phyloP scores from a whole-genome alignment of 192 early-diverging fungal species.

The Podila minutissima region DNA sequence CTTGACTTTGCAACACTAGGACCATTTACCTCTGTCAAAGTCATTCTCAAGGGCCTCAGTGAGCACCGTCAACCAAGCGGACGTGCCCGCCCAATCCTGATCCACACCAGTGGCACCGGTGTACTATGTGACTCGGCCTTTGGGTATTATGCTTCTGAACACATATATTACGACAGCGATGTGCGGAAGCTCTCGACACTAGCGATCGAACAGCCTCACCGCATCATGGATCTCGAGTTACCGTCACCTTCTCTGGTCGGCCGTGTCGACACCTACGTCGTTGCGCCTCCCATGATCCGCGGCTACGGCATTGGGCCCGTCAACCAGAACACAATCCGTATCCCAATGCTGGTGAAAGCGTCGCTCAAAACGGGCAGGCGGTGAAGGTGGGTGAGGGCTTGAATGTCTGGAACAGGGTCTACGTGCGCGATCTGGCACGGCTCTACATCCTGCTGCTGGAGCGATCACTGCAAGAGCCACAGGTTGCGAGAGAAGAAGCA shows the following conservation, averaged over 20 bases:
- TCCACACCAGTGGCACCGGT: not conserved
- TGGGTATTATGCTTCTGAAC: not conserved
- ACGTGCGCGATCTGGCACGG: constrained; percentile 33
- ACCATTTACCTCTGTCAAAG: constrained; percentile 6
- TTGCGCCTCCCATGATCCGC: not conserved
- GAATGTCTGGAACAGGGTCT: constrained; percentile 39
- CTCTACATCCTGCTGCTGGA: constrained; percentile 29
- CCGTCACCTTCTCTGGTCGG: not conserved
- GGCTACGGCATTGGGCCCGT: not conserved
- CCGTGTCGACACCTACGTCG: not conserved
- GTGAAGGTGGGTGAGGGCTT: constrained; percentile 22
- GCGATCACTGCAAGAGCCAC: constrained; percentile 29
- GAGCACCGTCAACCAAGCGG: not conserved
- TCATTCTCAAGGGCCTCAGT: constrained; percentile 1
- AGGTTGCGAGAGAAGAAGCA: not conserved
- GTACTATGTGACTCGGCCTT: not conserved
- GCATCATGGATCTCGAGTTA: not conserved
- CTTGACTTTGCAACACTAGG: not conserved
- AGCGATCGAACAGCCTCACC: not conserved
- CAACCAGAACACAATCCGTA: not conserved
- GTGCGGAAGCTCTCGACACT: not conserved
- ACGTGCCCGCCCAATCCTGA: not conserved
- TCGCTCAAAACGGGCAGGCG: constrained; percentile 12
- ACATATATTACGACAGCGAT: not conserved
- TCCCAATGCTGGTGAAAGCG: not conserved